Base-by-base conservation (phyloP, 2,329 filamentous ascomycete genomes). In the Huntiella savannae region DNA sequence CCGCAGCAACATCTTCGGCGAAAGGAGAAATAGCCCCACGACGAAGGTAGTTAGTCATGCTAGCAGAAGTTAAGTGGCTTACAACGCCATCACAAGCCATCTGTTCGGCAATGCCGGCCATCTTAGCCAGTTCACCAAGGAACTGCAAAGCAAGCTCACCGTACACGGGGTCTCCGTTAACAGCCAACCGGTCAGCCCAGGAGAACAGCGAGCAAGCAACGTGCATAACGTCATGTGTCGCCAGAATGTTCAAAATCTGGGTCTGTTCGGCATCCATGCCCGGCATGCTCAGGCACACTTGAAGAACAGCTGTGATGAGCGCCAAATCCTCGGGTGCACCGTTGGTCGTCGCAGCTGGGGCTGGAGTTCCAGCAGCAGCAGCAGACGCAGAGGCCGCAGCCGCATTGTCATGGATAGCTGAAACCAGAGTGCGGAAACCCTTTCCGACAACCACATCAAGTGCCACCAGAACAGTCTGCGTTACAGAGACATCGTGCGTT, bases 71-170 rank as follows among this genome's bases (percentile, higher is more conserved):
- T 43, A 96, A 67, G 50, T 84, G 81, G 54, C 78, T 75, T 4
- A 98, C 71, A 11, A 94, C 68, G 32, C 82, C 86, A 48, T 94
- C 85, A 36, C 85, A 79, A 0, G 88, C 91, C 54, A 98, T 76
- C 52, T 91, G 82, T 59, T 96, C 88, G 2, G 91, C 88, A 44
- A 96, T 70, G 13, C 75, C 63, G 0, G 82, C 81, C 11, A 96
- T 70, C 11, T 75, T 79, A 1, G 87, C 94, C 10, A 98, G 71
- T 53, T 93, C 83, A 16, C 94, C 75, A 11, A 98, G 70, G 61
- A 96, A 92, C 19, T 87, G 70, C 36, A 94, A 71, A 55, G 82
- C 83, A n/a, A 95, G 73, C 58, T 95, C 87, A 52, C 87, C 91
- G 59, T 95, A 96, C 28, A 96, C 68, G 0, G 91, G 88, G 57